Evolutionary conservation across 2,329 filamentous ascomycete genomes (phyloP).

Genomic region (Dichotomopilus funicola): DNA sequence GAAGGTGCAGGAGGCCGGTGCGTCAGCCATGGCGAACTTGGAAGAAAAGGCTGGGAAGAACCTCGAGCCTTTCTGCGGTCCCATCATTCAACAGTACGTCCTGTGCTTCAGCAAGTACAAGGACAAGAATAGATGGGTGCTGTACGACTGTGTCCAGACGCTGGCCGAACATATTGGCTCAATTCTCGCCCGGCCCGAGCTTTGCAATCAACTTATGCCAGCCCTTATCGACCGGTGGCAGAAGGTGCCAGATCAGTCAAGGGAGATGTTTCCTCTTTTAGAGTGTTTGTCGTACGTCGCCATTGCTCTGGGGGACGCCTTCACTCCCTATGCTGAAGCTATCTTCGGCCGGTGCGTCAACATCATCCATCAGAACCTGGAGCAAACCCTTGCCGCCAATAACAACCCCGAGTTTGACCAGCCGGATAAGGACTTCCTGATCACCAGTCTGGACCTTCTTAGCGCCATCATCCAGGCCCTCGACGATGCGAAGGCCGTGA

Average conservation of each 20-base stretch:
- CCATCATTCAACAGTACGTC: constrained; percentile 89
- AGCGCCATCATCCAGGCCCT: constrained; percentile 92
- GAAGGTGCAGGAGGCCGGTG: constrained; percentile 92
- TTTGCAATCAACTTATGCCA: constrained; percentile 87
- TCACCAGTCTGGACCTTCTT: constrained; percentile 88
- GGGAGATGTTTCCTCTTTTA: constrained; percentile 90
- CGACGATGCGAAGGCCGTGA: constrained; percentile 63
- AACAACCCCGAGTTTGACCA: constrained; percentile 64
- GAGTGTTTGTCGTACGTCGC: constrained; percentile 95
- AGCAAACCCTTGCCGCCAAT: constrained; percentile 66
- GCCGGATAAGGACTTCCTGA: constrained; percentile 93
- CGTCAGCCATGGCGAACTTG: constrained; percentile 90
- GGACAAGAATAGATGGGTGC: constrained; percentile 96
- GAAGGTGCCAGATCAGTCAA: constrained; percentile 77
- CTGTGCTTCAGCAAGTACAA: constrained; percentile 92
- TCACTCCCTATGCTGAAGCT: constrained; percentile 76
- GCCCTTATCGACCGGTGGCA: constrained; percentile 84
- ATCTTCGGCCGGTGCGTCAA: constrained; percentile 84
- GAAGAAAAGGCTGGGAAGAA: constrained; percentile 85
- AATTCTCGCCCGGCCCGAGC: constrained; percentile 68
- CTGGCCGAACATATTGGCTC: constrained; percentile 85
- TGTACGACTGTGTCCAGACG: constrained; percentile 98
- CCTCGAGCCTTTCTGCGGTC: constrained; percentile 76
- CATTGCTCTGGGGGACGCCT: constrained; percentile 72
- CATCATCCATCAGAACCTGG: constrained; percentile 86